phyloP scores from a whole-genome alignment of 2,329 filamentous ascomycete species.

The Beauveria sp. region DNA sequence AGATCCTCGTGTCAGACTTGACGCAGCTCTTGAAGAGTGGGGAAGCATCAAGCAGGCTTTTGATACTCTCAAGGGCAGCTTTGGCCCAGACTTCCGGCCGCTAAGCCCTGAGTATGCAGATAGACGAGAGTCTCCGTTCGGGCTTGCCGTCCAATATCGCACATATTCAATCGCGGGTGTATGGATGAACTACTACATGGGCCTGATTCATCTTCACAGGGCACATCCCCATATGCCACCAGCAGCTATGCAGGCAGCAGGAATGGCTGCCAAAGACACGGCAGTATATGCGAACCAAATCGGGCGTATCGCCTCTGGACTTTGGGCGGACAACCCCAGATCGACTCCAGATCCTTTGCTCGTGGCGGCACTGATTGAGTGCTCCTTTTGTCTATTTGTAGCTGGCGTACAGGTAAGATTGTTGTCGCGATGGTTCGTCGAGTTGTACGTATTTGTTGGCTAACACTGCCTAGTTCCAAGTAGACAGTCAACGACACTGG shows the following conservation, averaged over 20 bases:
- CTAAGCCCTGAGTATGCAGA: conserved; percentile 59
- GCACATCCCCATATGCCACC: conserved; percentile 87
- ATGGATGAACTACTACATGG: conserved; percentile 83
- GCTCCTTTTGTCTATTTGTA: conserved; percentile 77
- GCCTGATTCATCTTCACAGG: conserved; percentile 72
- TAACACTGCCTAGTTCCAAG: conserved; percentile 50
- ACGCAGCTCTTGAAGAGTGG: conserved; percentile 73
- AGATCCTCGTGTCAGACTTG: conserved; percentile 57
- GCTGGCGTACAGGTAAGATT: conserved; percentile 61
- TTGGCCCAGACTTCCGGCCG: conserved; percentile 71
- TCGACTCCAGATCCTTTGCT: conserved; percentile 56
- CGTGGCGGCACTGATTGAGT: conserved; percentile 76
- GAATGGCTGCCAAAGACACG: conserved; percentile 67
- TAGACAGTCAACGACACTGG: conserved; percentile 68
- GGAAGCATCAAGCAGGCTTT: conserved; percentile 66
- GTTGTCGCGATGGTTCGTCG: neutral
- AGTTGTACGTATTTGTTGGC: neutral
- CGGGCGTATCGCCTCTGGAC: conserved; percentile 71
- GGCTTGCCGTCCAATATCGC: conserved; percentile 70
- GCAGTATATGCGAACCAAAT: conserved; percentile 63
- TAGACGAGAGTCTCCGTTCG: conserved; percentile 66
- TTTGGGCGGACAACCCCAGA: conserved; percentile 46
- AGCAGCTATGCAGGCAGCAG: conserved; percentile 78
- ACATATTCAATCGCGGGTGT: conserved; percentile 82
- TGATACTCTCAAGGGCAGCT: conserved; percentile 52